These are phyloP conservation scores for Penicillium steckii DNA, from an alignment of 495 filamentous ascomycete genomes.

Conservation along the genomic window DNA sequence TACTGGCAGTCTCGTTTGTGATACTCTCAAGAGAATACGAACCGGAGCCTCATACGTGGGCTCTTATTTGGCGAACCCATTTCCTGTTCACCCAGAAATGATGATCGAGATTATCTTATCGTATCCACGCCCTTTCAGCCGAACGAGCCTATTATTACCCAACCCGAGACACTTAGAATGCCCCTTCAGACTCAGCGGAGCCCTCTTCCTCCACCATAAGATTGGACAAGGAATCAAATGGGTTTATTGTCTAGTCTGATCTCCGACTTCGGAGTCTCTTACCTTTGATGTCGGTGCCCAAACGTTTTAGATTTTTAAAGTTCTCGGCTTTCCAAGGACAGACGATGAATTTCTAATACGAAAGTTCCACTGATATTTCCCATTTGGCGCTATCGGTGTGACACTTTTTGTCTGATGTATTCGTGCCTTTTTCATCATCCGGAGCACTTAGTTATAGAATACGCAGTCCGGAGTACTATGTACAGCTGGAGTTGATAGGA, in stretches of 20 bases:
- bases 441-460: no score
- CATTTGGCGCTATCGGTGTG: constrained; percentile 4
- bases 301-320: constrained; percentile 4
- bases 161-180: neutral
- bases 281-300: constrained; percentile 3
- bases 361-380: constrained; percentile 3
- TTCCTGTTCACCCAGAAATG: neutral
- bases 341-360: neutral
- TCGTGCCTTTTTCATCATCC: no score
- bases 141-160: neutral
- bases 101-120: neutral
- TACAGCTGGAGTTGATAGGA: constrained; percentile 1
- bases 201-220: neutral
- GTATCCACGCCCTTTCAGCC: neutral
- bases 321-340: constrained; percentile 1
- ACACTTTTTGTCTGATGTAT: neutral
- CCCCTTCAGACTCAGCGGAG: neutral
- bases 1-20: neutral
- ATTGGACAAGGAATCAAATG: neutral
- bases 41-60: neutral
- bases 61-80: neutral
- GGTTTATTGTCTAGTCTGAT: neutral
- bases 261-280: constrained; percentile 23
- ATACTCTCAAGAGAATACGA: neutral
- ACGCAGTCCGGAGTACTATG: no score